phyloP scores from a whole-genome alignment of 768 basidiomycete species.

The Phylloporus arenicola region DNA sequence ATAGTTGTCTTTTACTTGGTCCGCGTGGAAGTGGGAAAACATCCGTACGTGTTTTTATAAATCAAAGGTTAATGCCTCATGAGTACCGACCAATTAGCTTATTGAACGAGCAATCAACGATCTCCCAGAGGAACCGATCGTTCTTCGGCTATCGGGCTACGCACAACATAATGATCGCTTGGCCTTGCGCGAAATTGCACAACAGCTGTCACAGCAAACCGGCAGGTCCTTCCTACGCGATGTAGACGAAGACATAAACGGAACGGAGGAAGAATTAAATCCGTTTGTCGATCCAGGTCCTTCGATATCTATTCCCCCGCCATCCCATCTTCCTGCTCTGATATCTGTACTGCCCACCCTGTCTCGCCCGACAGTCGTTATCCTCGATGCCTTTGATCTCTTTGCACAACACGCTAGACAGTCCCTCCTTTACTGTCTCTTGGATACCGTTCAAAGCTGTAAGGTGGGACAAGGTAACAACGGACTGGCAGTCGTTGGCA shows the following conservation, averaged over 20 bases:
- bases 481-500: slow-evolving; percentile 81
- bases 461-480: slow-evolving; percentile 51
- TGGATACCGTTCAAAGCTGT: slow-evolving; percentile 91
- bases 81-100: slow-evolving; percentile 37
- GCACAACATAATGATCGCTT: slow-evolving; percentile 80
- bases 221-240: slow-evolving; percentile 50
- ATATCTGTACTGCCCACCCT: slow-evolving; percentile 77
- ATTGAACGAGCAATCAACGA: slow-evolving; percentile 51
- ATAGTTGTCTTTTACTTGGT: slow-evolving; percentile 86
- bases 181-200: slow-evolving; percentile 89
- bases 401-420: slow-evolving; percentile 92
- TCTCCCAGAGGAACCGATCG: slow-evolving; percentile 50
- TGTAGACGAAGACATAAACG: slow-evolving; percentile 24
- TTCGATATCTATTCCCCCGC: slow-evolving; percentile 46
- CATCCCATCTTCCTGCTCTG: slow-evolving; percentile 67
- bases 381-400: slow-evolving; percentile 90
- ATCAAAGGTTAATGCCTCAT: slow-evolving; percentile 1
- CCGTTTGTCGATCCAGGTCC: slow-evolving; percentile 42
- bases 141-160: slow-evolving; percentile 81
- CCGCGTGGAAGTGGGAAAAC: slow-evolving; percentile 86
- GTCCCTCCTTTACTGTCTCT: slow-evolving; percentile 86
- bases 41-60: slow-evolving; percentile 37
- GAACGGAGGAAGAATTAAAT: slow-evolving; percentile 41
- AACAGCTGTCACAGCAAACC: slow-evolving; percentile 76
- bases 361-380: slow-evolving; percentile 69